phyloP scores from a whole-genome alignment of 331 rosid species.

The Pyrus hybrid region DNA sequence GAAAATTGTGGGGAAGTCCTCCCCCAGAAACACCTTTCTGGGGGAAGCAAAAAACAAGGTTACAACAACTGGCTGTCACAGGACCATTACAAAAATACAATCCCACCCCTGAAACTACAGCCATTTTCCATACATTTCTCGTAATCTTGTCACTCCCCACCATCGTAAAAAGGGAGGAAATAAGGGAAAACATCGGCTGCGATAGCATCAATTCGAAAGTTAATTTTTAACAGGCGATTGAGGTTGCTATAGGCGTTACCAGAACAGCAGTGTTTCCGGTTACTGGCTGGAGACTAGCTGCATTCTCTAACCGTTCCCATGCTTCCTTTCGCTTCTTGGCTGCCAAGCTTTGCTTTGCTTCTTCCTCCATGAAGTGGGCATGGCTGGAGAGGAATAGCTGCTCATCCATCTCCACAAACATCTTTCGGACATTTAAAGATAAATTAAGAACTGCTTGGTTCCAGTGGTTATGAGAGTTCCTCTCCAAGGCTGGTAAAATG shows the following conservation, averaged over 20 bases:
- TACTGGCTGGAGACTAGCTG: conserved; percentile 65
- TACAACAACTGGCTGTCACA: conserved; percentile 15
- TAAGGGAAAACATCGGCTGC: neutral
- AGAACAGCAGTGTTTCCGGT: conserved; percentile 69
- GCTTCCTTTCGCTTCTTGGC: conserved; percentile 66
- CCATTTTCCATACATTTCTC: conserved; percentile 16
- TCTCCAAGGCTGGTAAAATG: conserved; percentile 71
- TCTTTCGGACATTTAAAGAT: conserved; percentile 62
- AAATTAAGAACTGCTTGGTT: conserved; percentile 79
- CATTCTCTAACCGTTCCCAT: conserved; percentile 72
- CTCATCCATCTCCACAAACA: conserved; percentile 86
- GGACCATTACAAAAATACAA: conserved; percentile 7
- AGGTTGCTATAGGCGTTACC: conserved; percentile 56
- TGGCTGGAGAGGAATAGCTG: conserved; percentile 65
- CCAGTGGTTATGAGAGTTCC: conserved; percentile 68
- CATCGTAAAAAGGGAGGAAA: conserved; percentile 6
- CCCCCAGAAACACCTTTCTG: conserved; percentile 20
- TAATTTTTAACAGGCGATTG: conserved; percentile 27
- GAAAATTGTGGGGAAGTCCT: conserved; percentile 29
- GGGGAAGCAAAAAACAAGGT: conserved; percentile 17
- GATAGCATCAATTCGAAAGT: conserved; percentile 12
- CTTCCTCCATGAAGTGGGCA: conserved; percentile 52
- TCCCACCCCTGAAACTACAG: conserved; percentile 12
- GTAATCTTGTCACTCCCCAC: conserved; percentile 1
- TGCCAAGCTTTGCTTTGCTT: conserved; percentile 28